These are phyloP conservation scores for Vickermania ingenoplastis DNA, from an alignment of 208 protist genomes.

Conservation along the genomic window DNA sequence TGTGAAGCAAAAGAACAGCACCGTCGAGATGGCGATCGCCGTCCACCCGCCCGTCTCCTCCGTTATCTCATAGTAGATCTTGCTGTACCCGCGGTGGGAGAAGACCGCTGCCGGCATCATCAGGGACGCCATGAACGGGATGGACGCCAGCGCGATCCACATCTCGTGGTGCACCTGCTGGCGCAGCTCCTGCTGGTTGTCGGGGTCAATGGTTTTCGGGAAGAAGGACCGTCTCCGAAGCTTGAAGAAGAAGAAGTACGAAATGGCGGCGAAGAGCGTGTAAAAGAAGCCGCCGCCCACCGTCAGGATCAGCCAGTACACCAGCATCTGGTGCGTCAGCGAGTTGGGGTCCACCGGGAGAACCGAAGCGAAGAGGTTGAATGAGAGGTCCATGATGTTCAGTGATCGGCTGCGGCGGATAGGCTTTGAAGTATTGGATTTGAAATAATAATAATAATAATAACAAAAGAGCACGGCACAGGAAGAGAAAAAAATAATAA, in stretches of 20 bases:
- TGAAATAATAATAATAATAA: too few relatives aligned
- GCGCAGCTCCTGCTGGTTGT: slow-evolving; percentile 26
- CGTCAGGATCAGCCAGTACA: slow-evolving; percentile 64
- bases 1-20: slow-evolving; percentile 87
- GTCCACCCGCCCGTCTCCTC: slow-evolving; percentile 50
- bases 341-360: slow-evolving; percentile 45
- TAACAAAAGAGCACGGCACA: too few relatives aligned
- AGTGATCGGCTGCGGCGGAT: background rate
- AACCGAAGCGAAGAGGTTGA: slow-evolving; percentile 41
- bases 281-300: slow-evolving; percentile 58
- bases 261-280: slow-evolving; percentile 35
- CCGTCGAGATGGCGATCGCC: slow-evolving; percentile 50
- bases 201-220: slow-evolving; percentile 55
- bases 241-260: slow-evolving; percentile 51
- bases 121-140: slow-evolving; percentile 66
- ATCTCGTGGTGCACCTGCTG: slow-evolving; percentile 60
- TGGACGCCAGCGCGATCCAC: slow-evolving; percentile 62
- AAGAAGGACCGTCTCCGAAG: slow-evolving; percentile 46
- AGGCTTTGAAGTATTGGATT: background rate
- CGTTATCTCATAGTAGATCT: slow-evolving; percentile 64
- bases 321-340: slow-evolving; percentile 46
- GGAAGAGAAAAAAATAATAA: too few relatives aligned
- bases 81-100: slow-evolving; percentile 64
- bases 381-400: slow-evolving; percentile 44
- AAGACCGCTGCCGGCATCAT: slow-evolving; percentile 68